Percentiles rank a stretch among this genome's conserved stretches.
These are phyloP conservation scores for Flaveria bidentis DNA, from an alignment of 129 eudicot species.

Conservation along the genomic window DNA sequence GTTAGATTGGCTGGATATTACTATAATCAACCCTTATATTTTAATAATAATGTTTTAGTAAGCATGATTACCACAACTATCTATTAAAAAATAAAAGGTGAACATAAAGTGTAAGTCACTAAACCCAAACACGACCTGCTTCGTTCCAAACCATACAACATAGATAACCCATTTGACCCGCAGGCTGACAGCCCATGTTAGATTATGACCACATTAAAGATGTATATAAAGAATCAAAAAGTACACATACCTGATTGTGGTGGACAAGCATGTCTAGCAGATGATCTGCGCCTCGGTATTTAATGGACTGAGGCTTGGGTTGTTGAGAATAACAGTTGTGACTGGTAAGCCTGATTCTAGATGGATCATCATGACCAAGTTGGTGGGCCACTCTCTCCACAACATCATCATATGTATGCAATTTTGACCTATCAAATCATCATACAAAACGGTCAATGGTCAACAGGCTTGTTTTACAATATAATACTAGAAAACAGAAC, in stretches of 20 bases:
- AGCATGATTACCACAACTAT: neutral
- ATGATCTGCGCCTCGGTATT: slow-evolving; percentile 74
- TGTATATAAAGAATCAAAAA: neutral
- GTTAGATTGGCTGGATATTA: neutral
- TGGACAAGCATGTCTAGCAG: slow-evolving; percentile 88
- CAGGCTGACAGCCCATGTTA: neutral
- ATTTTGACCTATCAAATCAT: slow-evolving; percentile 56
- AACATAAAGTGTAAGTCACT: neutral
- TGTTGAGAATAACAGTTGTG: slow-evolving; percentile 96
- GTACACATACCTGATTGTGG: slow-evolving; percentile 70
- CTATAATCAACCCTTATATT: neutral
- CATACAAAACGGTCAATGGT: slow-evolving; percentile 1
- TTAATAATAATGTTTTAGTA: neutral
- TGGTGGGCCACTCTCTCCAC: slow-evolving; percentile 78
- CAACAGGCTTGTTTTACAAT: slow-evolving; percentile 1
- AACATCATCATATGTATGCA: slow-evolving; percentile 83
- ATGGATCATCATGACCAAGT: slow-evolving; percentile 75
- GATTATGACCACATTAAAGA: neutral
- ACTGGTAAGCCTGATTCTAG: slow-evolving; percentile 90
- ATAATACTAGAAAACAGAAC: slow-evolving; percentile 24
- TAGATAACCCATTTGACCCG: neutral
- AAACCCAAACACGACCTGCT: neutral
- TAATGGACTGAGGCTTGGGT: slow-evolving; percentile 81
- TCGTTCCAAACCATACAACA: neutral
- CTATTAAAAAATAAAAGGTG: neutral